A percentile compares a stretch with the other conserved stretches of the same genome.
These are phyloP conservation scores for Fusarium sambucinum DNA, from an alignment of 2,329 filamentous ascomycete genomes.

Conservation along the genomic window DNA sequence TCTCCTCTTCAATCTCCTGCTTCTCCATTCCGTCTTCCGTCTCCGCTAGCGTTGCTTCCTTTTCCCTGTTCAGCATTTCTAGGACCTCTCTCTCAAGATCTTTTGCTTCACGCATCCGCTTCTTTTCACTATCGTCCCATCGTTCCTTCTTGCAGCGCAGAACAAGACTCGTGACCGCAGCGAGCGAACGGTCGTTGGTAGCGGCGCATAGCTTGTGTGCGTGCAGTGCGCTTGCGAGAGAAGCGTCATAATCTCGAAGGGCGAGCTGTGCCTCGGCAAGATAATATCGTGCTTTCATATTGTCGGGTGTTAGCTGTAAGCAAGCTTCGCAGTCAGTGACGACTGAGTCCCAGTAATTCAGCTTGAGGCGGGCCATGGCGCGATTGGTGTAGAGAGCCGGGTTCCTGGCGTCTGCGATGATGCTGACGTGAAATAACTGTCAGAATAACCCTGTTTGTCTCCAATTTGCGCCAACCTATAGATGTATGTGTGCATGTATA, in stretches of 20 bases:
- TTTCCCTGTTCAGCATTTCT: slow-evolving; percentile 61
- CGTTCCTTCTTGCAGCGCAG: slow-evolving; percentile 85
- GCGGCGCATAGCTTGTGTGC: slow-evolving; percentile 79
- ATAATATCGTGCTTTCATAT: slow-evolving; percentile 87
- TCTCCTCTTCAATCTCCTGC: slow-evolving; percentile 62
- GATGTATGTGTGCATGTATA: background rate
- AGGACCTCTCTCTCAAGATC: slow-evolving; percentile 72
- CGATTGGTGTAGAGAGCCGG: slow-evolving; percentile 89
- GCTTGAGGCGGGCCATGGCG: slow-evolving; percentile 82
- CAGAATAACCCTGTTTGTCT: slow-evolving; percentile 12
- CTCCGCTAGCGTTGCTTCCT: slow-evolving; percentile 56
- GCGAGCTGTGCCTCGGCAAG: slow-evolving; percentile 86
- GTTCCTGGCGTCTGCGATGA: slow-evolving; percentile 82
- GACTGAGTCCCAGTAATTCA: slow-evolving; percentile 78
- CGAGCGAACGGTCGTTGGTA: slow-evolving; percentile 74
- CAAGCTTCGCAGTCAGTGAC: slow-evolving; percentile 82
- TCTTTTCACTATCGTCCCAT: slow-evolving; percentile 81
- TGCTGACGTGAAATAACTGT: slow-evolving; percentile 60
- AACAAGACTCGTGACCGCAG: slow-evolving; percentile 78
- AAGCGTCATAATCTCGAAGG: slow-evolving; percentile 73
- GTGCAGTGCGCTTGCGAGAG: slow-evolving; percentile 74
- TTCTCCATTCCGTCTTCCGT: slow-evolving; percentile 62
- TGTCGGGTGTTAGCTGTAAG: slow-evolving; percentile 72
- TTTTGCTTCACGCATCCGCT: slow-evolving; percentile 66
- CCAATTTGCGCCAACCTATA: slow-evolving; percentile 1